A percentile compares a stretch with the other conserved stretches of the same genome.
These are phyloP conservation scores for Hebeloma cylindrosporum DNA, from an alignment of 768 basidiomycete species.

Conservation along the genomic window DNA sequence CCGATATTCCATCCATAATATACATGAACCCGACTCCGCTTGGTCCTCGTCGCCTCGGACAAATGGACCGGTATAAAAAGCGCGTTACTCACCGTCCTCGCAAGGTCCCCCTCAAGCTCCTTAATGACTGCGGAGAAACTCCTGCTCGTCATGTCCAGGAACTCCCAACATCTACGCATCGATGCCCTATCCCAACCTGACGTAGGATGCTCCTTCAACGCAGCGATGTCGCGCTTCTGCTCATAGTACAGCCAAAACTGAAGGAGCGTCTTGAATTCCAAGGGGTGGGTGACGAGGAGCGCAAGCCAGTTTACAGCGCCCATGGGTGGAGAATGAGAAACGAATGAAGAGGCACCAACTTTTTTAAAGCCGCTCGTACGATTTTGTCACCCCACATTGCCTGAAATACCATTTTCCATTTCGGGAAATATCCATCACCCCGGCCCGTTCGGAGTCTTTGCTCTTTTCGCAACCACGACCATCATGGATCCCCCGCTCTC, in stretches of 20 bases:
- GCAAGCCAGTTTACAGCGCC: slow-evolving; percentile 59
- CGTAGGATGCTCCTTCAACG: slow-evolving; percentile 66
- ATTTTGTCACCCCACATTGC: slow-evolving; percentile 17
- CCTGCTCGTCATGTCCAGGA: slow-evolving; percentile 85
- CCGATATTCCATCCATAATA: too few species aligned
- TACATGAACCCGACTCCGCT: too few species aligned
- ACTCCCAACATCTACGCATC: slow-evolving; percentile 90
- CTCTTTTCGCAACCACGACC: slow-evolving; percentile 12
- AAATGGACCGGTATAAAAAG: neutral
- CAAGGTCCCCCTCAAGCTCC: slow-evolving; percentile 93
- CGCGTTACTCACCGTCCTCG: slow-evolving; percentile 71
- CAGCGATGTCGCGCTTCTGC: slow-evolving; percentile 78
- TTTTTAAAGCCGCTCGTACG: slow-evolving; percentile 18
- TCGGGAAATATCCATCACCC: neutral
- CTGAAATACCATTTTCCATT: slow-evolving; percentile 12
- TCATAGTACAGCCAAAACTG: slow-evolving; percentile 86
- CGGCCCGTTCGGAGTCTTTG: slow-evolving; percentile 8
- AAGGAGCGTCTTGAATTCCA: slow-evolving; percentile 80
- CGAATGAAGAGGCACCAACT: neutral
- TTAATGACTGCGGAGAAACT: slow-evolving; percentile 94
- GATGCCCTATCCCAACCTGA: slow-evolving; percentile 84
- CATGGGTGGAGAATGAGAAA: slow-evolving; percentile 35
- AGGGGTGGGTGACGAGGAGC: slow-evolving; percentile 73
- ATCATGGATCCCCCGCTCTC: slow-evolving; percentile 47
- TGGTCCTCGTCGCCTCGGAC: neutral